phyloP scores from a whole-genome alignment of 257 asterid genomes.

The Primulina tabacum region DNA sequence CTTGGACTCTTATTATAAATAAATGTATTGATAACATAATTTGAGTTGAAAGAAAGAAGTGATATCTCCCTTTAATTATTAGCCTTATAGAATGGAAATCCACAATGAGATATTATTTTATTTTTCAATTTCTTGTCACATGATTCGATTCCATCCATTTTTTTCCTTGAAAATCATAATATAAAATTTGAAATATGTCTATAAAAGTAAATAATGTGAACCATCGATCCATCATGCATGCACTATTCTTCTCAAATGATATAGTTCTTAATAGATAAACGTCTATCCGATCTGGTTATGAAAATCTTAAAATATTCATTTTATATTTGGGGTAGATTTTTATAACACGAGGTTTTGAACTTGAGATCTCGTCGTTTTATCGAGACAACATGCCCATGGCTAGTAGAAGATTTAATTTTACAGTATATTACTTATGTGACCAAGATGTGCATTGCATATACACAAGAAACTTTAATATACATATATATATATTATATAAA shows the following conservation, averaged over 20 bases:
- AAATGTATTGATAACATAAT: background rate
- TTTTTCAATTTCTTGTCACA: constrained; percentile 16
- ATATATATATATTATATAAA: too few relatives aligned
- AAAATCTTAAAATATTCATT: too few relatives aligned
- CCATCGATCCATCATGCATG: constrained; percentile 13
- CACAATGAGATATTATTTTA: background rate
- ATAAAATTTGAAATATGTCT: constrained; percentile 8
- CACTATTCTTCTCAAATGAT: constrained; percentile 14
- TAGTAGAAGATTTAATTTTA: too few relatives aligned
- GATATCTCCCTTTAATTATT: background rate
- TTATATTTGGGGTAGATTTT: too few relatives aligned
- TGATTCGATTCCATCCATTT: constrained; percentile 9
- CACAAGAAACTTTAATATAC: too few relatives aligned
- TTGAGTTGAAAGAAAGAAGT: background rate
- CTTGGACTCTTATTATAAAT: background rate
- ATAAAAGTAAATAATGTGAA: background rate
- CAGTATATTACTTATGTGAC: too few relatives aligned
- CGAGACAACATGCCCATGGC: too few relatives aligned
- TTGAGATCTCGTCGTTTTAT: too few relatives aligned
- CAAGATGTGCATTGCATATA: too few relatives aligned
- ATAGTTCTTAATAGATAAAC: background rate
- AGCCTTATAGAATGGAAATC: background rate
- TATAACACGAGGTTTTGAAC: too few relatives aligned
- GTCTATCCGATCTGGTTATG: background rate
- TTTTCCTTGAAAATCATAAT: constrained; percentile 8